These are phyloP conservation scores for Quillaja saponaria DNA, from an alignment of 306 rosid species.

Conservation along the genomic window DNA sequence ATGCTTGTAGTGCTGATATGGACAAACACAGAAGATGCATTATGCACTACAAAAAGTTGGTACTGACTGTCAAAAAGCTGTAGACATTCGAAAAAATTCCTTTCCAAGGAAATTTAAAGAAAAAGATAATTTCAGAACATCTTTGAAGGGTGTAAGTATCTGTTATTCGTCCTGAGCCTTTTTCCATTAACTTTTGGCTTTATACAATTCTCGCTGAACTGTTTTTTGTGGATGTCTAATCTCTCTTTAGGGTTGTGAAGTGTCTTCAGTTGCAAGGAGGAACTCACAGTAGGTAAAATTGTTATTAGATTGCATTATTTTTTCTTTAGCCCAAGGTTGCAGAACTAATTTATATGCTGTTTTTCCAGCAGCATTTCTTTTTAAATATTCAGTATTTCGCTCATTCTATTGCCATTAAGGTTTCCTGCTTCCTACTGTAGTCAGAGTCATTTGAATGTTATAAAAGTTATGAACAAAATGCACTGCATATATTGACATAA, in stretches of 20 bases:
- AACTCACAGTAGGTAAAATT: constrained; percentile 57
- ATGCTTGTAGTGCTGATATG: constrained; percentile 22
- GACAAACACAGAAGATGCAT: constrained; percentile 70
- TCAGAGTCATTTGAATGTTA: constrained; percentile 10
- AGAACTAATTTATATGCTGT: constrained; percentile 3
- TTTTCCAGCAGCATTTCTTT: constrained; percentile 15
- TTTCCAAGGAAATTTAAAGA: constrained; percentile 39
- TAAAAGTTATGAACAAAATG: background rate
- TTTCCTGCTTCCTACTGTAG: constrained; percentile 1
- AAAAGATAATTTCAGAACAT: constrained; percentile 25
- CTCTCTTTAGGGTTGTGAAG: constrained; percentile 57
- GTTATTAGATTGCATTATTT: constrained; percentile 22
- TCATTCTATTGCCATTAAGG: constrained; percentile 6
- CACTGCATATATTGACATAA: constrained; percentile 3
- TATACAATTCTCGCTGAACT: constrained; percentile 18
- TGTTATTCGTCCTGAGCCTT: constrained; percentile 21
- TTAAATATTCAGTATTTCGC: constrained; percentile 11
- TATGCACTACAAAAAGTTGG: constrained; percentile 48
- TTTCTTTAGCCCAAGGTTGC: constrained; percentile 13
- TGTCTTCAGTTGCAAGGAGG: constrained; percentile 46
- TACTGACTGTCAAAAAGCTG: constrained; percentile 46
- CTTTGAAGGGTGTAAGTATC: constrained; percentile 41
- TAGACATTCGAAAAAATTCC: constrained; percentile 45
- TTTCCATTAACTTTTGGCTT: constrained; percentile 9
- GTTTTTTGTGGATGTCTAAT: constrained; percentile 20